Percentiles rank a stretch among this genome's conserved stretches.
Evolutionary conservation across 169 alveolate species (phyloP).

Genomic region (Cryptosporidium meleagridis): DNA sequence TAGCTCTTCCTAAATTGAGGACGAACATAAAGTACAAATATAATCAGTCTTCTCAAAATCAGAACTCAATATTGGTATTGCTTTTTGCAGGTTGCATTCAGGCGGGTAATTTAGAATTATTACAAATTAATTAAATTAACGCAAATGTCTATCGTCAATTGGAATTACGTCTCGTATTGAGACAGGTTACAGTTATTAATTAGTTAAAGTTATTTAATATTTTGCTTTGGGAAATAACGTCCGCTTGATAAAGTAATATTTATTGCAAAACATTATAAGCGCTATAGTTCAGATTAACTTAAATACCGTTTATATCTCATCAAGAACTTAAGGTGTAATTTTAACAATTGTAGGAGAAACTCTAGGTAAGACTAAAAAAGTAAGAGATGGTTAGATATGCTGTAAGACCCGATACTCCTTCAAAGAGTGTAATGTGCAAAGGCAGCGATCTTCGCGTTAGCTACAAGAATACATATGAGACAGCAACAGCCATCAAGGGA

Average conservation of each 20-base stretch:
- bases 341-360: not conserved
- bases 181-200: not conserved
- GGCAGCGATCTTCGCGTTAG: conserved; percentile 93
- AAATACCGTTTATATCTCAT: not conserved
- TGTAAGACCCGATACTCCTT: conserved; percentile 75
- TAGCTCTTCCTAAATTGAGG: not conserved
- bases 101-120: not conserved
- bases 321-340: conserved; percentile 1
- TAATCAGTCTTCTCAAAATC: not conserved
- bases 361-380: not conserved
- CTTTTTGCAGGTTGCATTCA: not conserved
- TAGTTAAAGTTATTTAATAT: not conserved
- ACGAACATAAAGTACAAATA: too few species aligned
- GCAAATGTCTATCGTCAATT: not conserved
- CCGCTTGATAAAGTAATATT: not conserved
- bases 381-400: conserved; percentile 66
- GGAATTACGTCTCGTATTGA: conserved; percentile 25
- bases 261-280: not conserved
- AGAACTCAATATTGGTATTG: not conserved
- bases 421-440: conserved; percentile 84
- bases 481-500: conserved; percentile 96
- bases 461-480: conserved; percentile 96
- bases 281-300: not conserved
- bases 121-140: not conserved
- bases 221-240: not conserved